Evolutionary conservation across 352 stramenopile species (phyloP).

Genomic region (Globisporangium sylvaticum): DNA sequence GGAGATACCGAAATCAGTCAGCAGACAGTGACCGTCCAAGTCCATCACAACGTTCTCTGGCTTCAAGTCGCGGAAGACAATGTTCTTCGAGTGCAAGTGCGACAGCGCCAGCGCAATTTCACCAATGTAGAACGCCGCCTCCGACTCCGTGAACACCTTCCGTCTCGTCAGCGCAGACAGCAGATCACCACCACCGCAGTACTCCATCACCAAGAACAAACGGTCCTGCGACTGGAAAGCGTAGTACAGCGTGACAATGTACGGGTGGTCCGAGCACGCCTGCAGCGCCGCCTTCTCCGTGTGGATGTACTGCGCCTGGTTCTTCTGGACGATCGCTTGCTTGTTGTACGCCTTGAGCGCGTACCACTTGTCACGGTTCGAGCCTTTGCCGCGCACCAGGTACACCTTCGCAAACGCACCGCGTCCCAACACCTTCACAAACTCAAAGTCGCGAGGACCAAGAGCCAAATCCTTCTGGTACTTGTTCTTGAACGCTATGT

Average conservation of each 20-base stretch:
- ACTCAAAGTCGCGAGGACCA: slow-evolving; percentile 82
- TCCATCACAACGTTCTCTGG: slow-evolving; percentile 87
- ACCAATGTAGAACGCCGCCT: slow-evolving; percentile 83
- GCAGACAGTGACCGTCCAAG: slow-evolving; percentile 70
- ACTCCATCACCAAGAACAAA: slow-evolving; percentile 86
- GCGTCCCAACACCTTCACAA: slow-evolving; percentile 80
- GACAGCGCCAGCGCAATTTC: slow-evolving; percentile 79
- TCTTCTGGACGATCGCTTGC: slow-evolving; percentile 85
- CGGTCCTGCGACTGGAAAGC: slow-evolving; percentile 84
- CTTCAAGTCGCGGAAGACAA: slow-evolving; percentile 86
- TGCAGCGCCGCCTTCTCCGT: slow-evolving; percentile 81
- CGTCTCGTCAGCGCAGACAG: slow-evolving; percentile 71
- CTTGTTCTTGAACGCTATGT: slow-evolving; percentile 89
- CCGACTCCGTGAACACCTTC: slow-evolving; percentile 75
- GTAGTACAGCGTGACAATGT: slow-evolving; percentile 83
- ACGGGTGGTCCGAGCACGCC: slow-evolving; percentile 82
- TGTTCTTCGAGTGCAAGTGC: slow-evolving; percentile 84
- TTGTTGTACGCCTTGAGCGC: slow-evolving; percentile 88
- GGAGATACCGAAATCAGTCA: slow-evolving; percentile 86
- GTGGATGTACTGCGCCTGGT: slow-evolving; percentile 85
- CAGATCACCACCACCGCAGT: slow-evolving; percentile 76
- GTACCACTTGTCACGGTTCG: slow-evolving; percentile 86
- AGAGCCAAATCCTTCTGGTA: slow-evolving; percentile 83
- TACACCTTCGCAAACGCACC: slow-evolving; percentile 86
- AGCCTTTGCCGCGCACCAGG: slow-evolving; percentile 76